Conservation (phyloP, 2,329 filamentous ascomycete genomes). For the Pseudogymnoascus sp. region DNA sequence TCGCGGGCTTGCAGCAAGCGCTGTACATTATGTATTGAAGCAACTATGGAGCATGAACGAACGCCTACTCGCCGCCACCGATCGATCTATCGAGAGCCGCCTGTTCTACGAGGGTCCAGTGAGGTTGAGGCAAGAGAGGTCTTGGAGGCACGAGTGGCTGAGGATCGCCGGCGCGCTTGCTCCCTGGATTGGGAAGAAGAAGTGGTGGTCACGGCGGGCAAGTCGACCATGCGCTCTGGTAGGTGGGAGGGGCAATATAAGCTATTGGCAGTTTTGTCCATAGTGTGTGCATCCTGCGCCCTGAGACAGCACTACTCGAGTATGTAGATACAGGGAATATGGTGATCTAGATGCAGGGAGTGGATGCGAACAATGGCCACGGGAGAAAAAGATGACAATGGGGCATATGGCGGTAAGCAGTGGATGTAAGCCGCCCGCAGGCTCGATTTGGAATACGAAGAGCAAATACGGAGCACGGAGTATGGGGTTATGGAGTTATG, state of each 20-base stretch:
- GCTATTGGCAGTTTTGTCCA: background rate
- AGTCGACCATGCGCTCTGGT: background rate
- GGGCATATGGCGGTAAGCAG: background rate
- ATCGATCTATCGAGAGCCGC: conserved; percentile 4
- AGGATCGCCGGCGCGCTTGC: background rate
- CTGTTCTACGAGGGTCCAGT: background rate
- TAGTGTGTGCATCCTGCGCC: background rate
- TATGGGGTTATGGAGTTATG: background rate
- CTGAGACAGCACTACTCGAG: background rate
- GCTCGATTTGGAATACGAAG: conserved; percentile 1
- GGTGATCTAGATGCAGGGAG: background rate
- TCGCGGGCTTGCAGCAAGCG: background rate
- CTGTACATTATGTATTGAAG: conserved; percentile 1
- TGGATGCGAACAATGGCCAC: background rate
- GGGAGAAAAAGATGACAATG: background rate
- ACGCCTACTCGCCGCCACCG: background rate
- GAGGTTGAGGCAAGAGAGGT: background rate
- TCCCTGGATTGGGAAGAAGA: background rate
- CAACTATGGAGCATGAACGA: background rate
- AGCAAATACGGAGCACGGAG: background rate
- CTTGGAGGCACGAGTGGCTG: background rate
- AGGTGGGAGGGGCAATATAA: background rate
- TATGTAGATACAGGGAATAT: background rate
- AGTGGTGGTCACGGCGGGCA: background rate
- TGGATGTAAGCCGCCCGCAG: background rate